Conservation (phyloP, 345 rosid genomes). For the Pistacia integerrima region DNA sequence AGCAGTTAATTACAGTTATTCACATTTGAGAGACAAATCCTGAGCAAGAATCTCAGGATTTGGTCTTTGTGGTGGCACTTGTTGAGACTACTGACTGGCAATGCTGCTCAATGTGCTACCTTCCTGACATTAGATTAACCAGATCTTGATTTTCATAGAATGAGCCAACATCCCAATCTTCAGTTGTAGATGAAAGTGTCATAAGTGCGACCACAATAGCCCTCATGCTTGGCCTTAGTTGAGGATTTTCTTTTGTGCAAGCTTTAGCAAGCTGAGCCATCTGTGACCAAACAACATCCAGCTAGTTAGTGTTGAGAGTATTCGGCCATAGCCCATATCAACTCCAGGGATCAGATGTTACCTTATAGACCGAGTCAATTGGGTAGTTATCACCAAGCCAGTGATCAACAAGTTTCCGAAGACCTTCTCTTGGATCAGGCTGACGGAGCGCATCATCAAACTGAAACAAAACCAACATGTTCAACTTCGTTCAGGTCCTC, state of each 20-base stretch:
- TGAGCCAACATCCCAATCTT: slow-evolving; percentile 75
- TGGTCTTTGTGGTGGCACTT: neutral
- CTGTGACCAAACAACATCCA: slow-evolving; percentile 37
- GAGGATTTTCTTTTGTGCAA: slow-evolving; percentile 85
- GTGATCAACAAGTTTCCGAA: slow-evolving; percentile 66
- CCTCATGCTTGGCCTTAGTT: slow-evolving; percentile 83
- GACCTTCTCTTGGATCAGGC: slow-evolving; percentile 56
- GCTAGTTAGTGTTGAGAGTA: neutral
- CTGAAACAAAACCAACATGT: slow-evolving; percentile 32
- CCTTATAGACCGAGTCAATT: slow-evolving; percentile 73
- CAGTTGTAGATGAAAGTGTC: slow-evolving; percentile 77
- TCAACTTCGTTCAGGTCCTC: neutral
- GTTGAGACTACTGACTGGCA: neutral
- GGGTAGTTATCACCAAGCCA: slow-evolving; percentile 76
- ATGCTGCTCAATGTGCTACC: slow-evolving; percentile 29
- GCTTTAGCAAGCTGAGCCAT: slow-evolving; percentile 86
- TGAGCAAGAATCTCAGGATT: neutral
- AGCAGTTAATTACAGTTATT: neutral
- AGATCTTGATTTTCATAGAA: slow-evolving; percentile 68
- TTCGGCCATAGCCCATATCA: neutral
- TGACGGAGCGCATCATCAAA: slow-evolving; percentile 68
- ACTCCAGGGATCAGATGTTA: slow-evolving; percentile 18
- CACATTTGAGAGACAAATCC: slow-evolving; percentile 7
- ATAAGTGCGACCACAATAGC: slow-evolving; percentile 85
- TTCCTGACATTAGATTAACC: slow-evolving; percentile 74